Base-by-base conservation (phyloP, 441 rosid genomes). In the Erodium texanum region DNA sequence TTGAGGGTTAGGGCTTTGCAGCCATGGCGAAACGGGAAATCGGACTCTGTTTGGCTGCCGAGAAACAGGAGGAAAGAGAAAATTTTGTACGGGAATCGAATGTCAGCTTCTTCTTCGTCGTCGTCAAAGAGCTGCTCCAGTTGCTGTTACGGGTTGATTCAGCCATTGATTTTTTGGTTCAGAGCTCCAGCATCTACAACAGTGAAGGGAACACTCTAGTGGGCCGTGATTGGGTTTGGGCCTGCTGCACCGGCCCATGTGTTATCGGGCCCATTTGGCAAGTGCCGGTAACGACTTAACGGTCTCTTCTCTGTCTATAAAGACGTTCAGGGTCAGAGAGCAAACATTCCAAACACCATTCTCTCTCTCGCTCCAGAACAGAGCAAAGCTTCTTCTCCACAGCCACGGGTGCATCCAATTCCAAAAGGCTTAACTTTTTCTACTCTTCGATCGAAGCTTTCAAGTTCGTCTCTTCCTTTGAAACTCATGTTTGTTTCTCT, bases 291-390 rank as follows among this genome's bases (percentile, higher is more conserved):
- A 29, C 23, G 43, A 18, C 48, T 64, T 36, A 64, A 64, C 66
- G 66, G 66, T 64, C 64, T 24, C 34, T 61, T 23, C 64, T 61
- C 16, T 61, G 11, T 64, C 22, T 64, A 64, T 27, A 64, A 64
- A 64, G 15, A 16, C 66, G 22, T 64, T 64, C 66, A 64, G 14
- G 19, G 24, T 38, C 1, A 38, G 43, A 38, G 43, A 38, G 43
- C 66, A 34, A 64, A 32, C 66, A 64, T 32, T 64, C 66, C 66
- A 64, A 34, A 64, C 48, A 22, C 66, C 34, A 16, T 22, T 34
- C 22, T 29, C 24, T 16, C 22, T 32, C 23, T 34, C 24, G 18
- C 66, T 63, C 10, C 22, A 19, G 8, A 32, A 32, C 66, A 64
- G 45, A 64, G 66, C 8, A 32, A 32, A 64, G 66, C 45, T n/a